These are phyloP conservation scores for Maudiozyma saulgeensis DNA, from an alignment of 805 yeast genomes.

Conservation along the genomic window DNA sequence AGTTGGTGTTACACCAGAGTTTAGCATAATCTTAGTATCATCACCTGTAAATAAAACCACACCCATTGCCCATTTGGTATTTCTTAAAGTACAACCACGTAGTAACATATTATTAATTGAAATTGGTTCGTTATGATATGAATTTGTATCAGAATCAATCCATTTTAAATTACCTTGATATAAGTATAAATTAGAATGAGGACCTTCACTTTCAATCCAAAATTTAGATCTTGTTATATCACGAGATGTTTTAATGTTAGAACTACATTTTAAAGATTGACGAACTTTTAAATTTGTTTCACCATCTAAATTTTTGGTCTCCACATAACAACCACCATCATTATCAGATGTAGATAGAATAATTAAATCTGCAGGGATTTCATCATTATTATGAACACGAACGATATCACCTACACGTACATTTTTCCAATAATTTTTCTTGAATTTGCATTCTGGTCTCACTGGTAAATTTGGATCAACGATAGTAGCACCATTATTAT, in stretches of 20 bases:
- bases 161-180: slow-evolving; percentile 65
- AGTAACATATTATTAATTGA: slow-evolving; percentile 59
- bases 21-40: slow-evolving; percentile 75
- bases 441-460: slow-evolving; percentile 28
- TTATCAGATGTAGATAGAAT: slow-evolving; percentile 56
- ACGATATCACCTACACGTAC: slow-evolving; percentile 66
- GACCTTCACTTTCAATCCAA: slow-evolving; percentile 73
- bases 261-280: slow-evolving; percentile 58
- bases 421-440: slow-evolving; percentile 49
- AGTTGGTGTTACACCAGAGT: slow-evolving; percentile 75
- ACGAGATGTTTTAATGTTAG: slow-evolving; percentile 38
- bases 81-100: slow-evolving; percentile 71
- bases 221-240: slow-evolving; percentile 46
- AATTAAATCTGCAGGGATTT: slow-evolving; percentile 68
- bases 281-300: slow-evolving; percentile 69
- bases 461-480: slow-evolving; percentile 47
- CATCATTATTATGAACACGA: slow-evolving; percentile 64
- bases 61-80: slow-evolving; percentile 79
- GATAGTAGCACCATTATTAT: slow-evolving; percentile 44
- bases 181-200: slow-evolving; percentile 68
- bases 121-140: slow-evolving; percentile 46
- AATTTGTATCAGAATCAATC: slow-evolving; percentile 26
- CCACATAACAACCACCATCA: slow-evolving; percentile 66
- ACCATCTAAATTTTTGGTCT: slow-evolving; percentile 78
- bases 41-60: slow-evolving; percentile 68